Evolutionary conservation across 192 early-diverging fungal genomes (phyloP).

Genomic region (Gaertneriomyces semiglobifer): DNA sequence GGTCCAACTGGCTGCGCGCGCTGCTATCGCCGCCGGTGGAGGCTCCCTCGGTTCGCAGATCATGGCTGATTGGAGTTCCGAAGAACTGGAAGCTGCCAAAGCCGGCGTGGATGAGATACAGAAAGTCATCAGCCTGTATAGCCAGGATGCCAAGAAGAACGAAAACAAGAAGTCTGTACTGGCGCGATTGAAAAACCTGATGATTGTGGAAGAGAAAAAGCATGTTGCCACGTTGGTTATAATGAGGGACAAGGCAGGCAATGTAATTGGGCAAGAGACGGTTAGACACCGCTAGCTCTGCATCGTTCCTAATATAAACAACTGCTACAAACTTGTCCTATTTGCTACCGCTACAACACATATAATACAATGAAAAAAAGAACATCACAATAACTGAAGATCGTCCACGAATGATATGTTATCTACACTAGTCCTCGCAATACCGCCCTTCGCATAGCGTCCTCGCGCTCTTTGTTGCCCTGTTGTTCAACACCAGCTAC

Average conservation of each 20-base stretch:
- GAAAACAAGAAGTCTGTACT: conserved; percentile 16
- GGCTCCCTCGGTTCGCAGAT: conserved; percentile 21
- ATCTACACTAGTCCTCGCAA: no score
- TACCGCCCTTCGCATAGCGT: no score
- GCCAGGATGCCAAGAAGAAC: conserved; percentile 14
- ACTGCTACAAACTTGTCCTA: no score
- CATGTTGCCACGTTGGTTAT: conserved; percentile 22
- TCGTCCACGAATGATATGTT: no score
- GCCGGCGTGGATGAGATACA: conserved; percentile 18
- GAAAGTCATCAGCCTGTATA: conserved; percentile 5
- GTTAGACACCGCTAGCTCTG: conserved; percentile 1
- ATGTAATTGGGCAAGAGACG: conserved; percentile 15
- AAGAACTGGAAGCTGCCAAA: conserved; percentile 10
- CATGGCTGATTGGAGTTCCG: conserved; percentile 17
- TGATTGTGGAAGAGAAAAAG: conserved; percentile 20
- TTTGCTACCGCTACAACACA: no score
- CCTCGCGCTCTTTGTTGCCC: no score
- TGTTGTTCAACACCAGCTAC: no score
- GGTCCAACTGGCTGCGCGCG: conserved; percentile 16
- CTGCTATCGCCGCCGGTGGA: conserved; percentile 26
- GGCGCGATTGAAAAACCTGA: conserved; percentile 9
- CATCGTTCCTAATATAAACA: no score
- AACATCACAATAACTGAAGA: no score
- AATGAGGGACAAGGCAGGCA: conserved; percentile 12
- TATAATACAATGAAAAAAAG: no score